phyloP scores from a whole-genome alignment of 306 rosid genomes.

The Quercus bicolor region DNA sequence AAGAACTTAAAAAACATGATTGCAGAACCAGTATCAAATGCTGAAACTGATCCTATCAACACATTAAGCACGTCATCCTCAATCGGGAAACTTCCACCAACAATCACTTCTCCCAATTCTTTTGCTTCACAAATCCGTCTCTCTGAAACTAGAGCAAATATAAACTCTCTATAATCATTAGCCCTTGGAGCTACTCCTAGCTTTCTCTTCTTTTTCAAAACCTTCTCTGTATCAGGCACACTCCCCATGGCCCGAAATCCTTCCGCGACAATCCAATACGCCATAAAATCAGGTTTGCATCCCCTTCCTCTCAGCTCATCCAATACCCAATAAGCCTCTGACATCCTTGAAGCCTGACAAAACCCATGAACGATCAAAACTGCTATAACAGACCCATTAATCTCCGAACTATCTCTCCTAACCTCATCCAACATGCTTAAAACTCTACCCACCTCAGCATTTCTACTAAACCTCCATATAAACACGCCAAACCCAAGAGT shows the following conservation, averaged over 20 bases:
- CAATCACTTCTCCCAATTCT: constrained; percentile 71
- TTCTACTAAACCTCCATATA: constrained; percentile 49
- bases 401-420: constrained; percentile 34
- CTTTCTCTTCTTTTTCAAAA: constrained; percentile 89
- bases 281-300: constrained; percentile 91
- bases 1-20: constrained; percentile 56
- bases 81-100: constrained; percentile 63
- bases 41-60: constrained; percentile 68
- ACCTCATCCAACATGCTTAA: constrained; percentile 51
- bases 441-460: constrained; percentile 37
- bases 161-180: constrained; percentile 58
- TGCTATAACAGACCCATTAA: constrained; percentile 73
- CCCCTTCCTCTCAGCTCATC: constrained; percentile 64
- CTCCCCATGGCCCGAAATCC: constrained; percentile 42
- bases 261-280: constrained; percentile 69
- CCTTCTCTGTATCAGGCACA: constrained; percentile 61
- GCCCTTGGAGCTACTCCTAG: constrained; percentile 84
- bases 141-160: constrained; percentile 55
- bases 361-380: constrained; percentile 68
- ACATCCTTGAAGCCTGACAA: constrained; percentile 46
- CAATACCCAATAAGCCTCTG: constrained; percentile 56
- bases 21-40: constrained; percentile 52
- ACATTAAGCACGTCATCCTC: constrained; percentile 73
- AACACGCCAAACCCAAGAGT: constrained; percentile 85
- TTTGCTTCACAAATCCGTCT: constrained; percentile 54